phyloP scores from a whole-genome alignment of 495 filamentous ascomycete species.

The Daldinia vernicosa region DNA sequence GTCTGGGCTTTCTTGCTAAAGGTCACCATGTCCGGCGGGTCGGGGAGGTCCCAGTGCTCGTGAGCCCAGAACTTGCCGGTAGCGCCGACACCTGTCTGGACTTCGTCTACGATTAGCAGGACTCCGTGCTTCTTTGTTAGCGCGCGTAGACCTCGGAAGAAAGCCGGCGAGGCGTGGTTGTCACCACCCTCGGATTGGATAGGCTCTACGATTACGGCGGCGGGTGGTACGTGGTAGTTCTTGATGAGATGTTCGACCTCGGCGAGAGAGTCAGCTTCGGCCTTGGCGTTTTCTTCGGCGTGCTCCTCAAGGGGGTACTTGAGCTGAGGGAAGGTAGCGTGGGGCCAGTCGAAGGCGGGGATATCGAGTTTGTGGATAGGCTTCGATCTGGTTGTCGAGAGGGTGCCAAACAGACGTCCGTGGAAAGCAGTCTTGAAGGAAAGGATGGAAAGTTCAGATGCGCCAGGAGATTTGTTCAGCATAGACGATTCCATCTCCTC shows the following conservation, averaged over 20 bases:
- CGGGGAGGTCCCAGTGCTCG: constrained; percentile 89
- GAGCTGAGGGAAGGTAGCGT: constrained; percentile 87
- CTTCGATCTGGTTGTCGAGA: constrained; percentile 95
- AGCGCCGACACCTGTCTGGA: constrained; percentile 95
- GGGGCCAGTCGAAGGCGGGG: constrained; percentile 98
- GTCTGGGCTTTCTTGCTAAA: constrained; percentile 99
- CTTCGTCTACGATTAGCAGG: constrained; percentile 96
- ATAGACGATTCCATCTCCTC: constrained; percentile 83
- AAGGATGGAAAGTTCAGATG: constrained; percentile 86
- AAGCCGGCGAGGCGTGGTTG: constrained; percentile 94
- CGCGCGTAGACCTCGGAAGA: constrained; percentile 89
- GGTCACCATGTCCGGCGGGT: constrained; percentile 97
- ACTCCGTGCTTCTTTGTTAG: constrained; percentile 87
- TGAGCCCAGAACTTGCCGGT: constrained; percentile 99
- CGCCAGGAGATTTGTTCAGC: constrained; percentile 84
- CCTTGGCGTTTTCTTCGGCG: constrained; percentile 79
- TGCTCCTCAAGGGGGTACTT: constrained; percentile 92
- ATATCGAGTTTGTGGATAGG: constrained; percentile 99
- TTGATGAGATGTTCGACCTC: constrained; percentile 89
- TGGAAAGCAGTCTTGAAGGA: constrained; percentile 96
- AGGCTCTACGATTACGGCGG: constrained; percentile 90
- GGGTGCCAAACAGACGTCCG: constrained; percentile 90
- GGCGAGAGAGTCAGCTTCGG: constrained; percentile 85
- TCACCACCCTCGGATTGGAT: constrained; percentile 99
- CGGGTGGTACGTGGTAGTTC: constrained; percentile 84